Conservation (phyloP, 202 grass and related monocot genomes). For the Zizania palustris region DNA sequence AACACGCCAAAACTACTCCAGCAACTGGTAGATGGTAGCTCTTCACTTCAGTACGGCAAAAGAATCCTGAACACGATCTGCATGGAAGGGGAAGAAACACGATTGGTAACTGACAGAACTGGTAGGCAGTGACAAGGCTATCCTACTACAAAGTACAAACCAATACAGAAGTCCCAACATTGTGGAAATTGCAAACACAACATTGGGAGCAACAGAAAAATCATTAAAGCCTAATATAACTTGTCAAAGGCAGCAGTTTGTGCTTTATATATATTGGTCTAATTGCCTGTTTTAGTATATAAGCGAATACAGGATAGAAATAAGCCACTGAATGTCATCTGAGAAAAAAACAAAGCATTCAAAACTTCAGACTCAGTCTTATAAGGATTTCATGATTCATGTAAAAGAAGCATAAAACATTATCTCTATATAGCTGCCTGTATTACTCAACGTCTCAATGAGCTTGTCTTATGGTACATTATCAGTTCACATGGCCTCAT, state of each 20-base stretch:
- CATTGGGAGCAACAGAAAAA: background rate
- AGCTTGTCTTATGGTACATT: background rate
- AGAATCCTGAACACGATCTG: conserved; percentile 45
- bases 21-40: conserved; percentile 26
- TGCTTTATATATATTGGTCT: background rate
- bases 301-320: conserved; percentile 1
- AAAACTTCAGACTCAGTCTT: background rate
- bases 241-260: conserved; percentile 2
- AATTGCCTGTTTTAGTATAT: background rate
- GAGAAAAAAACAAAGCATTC: background rate
- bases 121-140: background rate
- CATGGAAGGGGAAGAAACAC: conserved; percentile 16
- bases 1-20: conserved; percentile 26
- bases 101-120: background rate
- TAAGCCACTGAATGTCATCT: background rate
- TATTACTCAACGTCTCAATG: background rate
- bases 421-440: background rate
- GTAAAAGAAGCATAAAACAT: too few relatives aligned
- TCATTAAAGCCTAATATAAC: background rate
- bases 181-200: conserved; percentile 26
- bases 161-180: conserved; percentile 7
- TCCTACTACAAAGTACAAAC: too few relatives aligned
- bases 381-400: background rate
- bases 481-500: background rate
- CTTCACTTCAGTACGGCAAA: conserved; percentile 38